Base-by-base conservation (phyloP, 768 basidiomycete species). In the Porphyrellus cyaneotinctus region DNA sequence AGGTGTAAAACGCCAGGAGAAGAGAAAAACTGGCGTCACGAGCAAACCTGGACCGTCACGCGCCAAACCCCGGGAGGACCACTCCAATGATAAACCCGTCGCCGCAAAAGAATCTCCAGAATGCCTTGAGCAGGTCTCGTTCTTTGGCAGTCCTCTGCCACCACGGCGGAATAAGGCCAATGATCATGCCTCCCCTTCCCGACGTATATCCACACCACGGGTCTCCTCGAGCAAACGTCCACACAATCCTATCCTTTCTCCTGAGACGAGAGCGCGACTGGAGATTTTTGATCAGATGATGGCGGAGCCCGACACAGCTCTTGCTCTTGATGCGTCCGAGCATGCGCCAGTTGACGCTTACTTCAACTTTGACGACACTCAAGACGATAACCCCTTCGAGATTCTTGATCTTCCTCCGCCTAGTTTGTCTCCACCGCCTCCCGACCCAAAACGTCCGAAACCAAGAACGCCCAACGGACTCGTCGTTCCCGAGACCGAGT, bases 401-500 rank as follows among this genome's bases (percentile, higher is more conserved):
- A 15, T 14, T 13, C 22, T 37, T 38, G 52, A 56, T 11, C 53
- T 36, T 17, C 50, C 1, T 24, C 56, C 28, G 11, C 35, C 20
- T 20, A 56, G 42, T 39, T 45, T 57, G 36, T 54, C 50, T 12
- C 51, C 41, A 23, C 35, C 54, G 10, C 48, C 37, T 8, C 22
- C 54, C 6, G 42, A 53, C 37, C 1, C 24, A 15, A 52, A 56
- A 36, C 41, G 0, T n/a, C 2, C 56, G 4, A 56, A 54, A 43
- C 22, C 2, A 20, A 42, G 24, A 26, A 56, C 48, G 3, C 42
- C 54, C 6, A 62, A 67, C 14, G 59, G 54, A 15, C 58, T 64
- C 30, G n/a, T 67, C 23, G 67, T 70, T 5, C 69, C 70, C 4
- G 69, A 69, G 45, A 70, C 70, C 0, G 65, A 70, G 31, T 67